Conservation (phyloP, 768 basidiomycete species). For the Hemileccinum impolitum region DNA sequence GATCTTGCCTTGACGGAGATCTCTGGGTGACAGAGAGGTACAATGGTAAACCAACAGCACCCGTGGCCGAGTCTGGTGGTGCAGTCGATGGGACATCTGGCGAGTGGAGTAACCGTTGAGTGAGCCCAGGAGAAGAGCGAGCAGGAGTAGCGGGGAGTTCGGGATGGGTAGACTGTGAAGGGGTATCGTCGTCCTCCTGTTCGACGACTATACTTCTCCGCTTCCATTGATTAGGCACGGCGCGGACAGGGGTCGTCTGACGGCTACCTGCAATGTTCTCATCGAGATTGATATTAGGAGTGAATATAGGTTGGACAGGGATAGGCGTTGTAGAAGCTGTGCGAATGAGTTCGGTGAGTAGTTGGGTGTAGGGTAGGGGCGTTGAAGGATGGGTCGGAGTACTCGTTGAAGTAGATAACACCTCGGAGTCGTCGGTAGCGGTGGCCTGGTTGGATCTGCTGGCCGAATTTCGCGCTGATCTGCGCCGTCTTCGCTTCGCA, state of each 20-base stretch:
- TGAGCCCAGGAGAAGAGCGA: conserved; percentile 30
- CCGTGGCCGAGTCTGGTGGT: conserved; percentile 45
- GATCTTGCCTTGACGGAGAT: conserved; percentile 53
- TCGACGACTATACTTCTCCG: conserved; percentile 67
- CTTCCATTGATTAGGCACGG: conserved; percentile 40
- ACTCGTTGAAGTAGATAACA: conserved; percentile 44
- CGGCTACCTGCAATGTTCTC: conserved; percentile 30
- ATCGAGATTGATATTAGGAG: conserved; percentile 28
- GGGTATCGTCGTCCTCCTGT: conserved; percentile 64
- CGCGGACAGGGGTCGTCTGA: conserved; percentile 33
- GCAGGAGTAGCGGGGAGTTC: conserved; percentile 43
- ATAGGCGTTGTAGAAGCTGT: conserved; percentile 31
- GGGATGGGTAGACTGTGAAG: conserved; percentile 37
- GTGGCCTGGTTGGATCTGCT: conserved; percentile 38
- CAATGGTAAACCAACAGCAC: conserved; percentile 39
- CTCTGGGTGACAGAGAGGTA: conserved; percentile 41
- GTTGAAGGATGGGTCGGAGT: conserved; percentile 58
- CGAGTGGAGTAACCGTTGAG: conserved; percentile 42
- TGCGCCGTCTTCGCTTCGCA: conserved; percentile 54
- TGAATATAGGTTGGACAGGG: conserved; percentile 25
- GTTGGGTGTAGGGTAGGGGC: conserved; percentile 42
- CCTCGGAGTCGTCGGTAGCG: conserved; percentile 46
- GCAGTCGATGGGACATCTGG: conserved; percentile 50
- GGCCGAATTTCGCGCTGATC: conserved; percentile 43
- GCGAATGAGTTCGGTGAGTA: conserved; percentile 22